Evolutionary conservation across 2,329 filamentous ascomycete species (phyloP).

Genomic region (Nemania sp.): DNA sequence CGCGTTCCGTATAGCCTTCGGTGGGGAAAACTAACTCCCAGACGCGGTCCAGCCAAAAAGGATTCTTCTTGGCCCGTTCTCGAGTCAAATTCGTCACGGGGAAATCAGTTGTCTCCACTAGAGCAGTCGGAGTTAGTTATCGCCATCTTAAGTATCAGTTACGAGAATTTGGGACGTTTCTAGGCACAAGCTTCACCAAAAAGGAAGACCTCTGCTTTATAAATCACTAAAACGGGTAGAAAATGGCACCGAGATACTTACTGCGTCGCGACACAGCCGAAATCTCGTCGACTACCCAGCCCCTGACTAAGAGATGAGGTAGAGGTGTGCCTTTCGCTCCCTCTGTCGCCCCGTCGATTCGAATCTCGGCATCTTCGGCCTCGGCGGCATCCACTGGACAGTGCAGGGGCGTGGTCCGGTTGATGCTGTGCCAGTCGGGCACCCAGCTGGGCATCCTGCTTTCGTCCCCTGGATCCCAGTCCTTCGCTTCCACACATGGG

Average conservation of each 20-base stretch:
- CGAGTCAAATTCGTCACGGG: constrained; percentile 19
- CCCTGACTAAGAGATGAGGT: constrained; percentile 18
- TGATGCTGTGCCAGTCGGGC: constrained; percentile 30
- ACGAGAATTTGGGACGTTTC: too few relatives aligned
- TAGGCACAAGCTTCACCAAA: too few relatives aligned
- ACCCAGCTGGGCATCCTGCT: constrained; percentile 29
- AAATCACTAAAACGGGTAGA: too few relatives aligned
- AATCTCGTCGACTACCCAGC: constrained; percentile 26
- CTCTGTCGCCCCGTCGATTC: constrained; percentile 7
- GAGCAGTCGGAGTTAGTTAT: too few relatives aligned
- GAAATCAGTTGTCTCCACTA: constrained; percentile 30
- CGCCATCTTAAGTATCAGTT: too few relatives aligned
- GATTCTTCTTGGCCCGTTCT: constrained; percentile 20
- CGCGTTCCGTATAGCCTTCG: constrained; percentile 1
- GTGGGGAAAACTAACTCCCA: constrained; percentile 20
- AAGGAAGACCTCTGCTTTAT: too few relatives aligned
- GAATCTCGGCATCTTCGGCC: constrained; percentile 17
- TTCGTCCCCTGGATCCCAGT: constrained; percentile 25
- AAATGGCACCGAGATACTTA: too few relatives aligned
- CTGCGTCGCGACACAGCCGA: constrained; percentile 24
- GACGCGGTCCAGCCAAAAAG: constrained; percentile 25
- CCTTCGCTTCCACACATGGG: constrained; percentile 4
- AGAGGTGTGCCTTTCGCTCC: constrained; percentile 9
- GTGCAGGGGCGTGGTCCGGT: constrained; percentile 24
- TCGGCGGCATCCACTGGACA: constrained; percentile 15